phyloP scores from a whole-genome alignment of 2,329 filamentous ascomycete species.

The Apiospora sp. region DNA sequence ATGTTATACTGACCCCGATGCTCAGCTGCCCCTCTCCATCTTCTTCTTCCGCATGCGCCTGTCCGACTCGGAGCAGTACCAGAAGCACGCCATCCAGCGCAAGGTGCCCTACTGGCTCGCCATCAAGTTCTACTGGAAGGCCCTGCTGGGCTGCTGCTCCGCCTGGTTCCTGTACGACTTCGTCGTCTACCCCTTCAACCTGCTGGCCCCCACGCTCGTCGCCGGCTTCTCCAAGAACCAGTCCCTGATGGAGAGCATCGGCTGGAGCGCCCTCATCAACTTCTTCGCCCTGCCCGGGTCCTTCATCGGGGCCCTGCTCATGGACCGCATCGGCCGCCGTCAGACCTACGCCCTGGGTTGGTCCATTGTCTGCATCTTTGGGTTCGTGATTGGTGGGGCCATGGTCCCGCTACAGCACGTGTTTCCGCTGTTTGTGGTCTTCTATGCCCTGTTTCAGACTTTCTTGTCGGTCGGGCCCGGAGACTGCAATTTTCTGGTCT shows the following conservation, averaged over 20 bases:
- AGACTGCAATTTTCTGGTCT: constrained; percentile 58
- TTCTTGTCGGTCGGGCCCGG: constrained; percentile 59
- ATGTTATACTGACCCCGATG: not conserved
- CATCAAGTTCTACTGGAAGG: constrained; percentile 62
- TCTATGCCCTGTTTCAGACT: constrained; percentile 60
- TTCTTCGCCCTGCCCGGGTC: constrained; percentile 18
- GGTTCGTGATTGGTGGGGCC: constrained; percentile 58
- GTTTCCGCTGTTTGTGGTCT: constrained; percentile 58
- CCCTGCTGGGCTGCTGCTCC: constrained; percentile 59
- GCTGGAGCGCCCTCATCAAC: constrained; percentile 39
- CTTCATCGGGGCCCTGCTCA: constrained; percentile 56
- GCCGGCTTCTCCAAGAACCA: constrained; percentile 37
- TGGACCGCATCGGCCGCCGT: constrained; percentile 56
- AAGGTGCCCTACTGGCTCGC: constrained; percentile 59
- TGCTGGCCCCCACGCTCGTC: constrained; percentile 47
- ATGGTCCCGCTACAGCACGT: constrained; percentile 57
- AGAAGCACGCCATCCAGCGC: constrained; percentile 60
- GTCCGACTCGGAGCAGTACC: constrained; percentile 59
- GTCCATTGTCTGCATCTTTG: constrained; percentile 57
- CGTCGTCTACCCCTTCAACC: constrained; percentile 35
- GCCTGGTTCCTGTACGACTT: constrained; percentile 60
- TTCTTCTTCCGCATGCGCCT: constrained; percentile 64
- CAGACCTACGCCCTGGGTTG: constrained; percentile 61
- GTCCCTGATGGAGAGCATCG: constrained; percentile 35
- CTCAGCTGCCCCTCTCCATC: constrained; percentile 53